phyloP scores from a whole-genome alignment of 345 rosid species.

The Rubroshorea leprosula region DNA sequence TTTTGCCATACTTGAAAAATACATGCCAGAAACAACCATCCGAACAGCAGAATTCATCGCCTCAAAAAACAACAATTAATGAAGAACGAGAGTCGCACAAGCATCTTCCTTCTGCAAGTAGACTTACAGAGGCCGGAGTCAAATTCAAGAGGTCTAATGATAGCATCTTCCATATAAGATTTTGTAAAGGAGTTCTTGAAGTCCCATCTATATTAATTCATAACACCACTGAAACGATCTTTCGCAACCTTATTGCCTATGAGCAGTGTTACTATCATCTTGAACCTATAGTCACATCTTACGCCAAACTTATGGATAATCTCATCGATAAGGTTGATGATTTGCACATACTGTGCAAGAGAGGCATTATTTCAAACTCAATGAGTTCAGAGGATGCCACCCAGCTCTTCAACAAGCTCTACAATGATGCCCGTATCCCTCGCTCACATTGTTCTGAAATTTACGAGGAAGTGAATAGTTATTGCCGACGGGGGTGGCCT shows the following conservation, averaged over 20 bases:
- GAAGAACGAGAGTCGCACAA: neutral
- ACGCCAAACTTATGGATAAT: slow-evolving; percentile 10
- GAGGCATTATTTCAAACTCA: slow-evolving; percentile 3
- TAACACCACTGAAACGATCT: slow-evolving; percentile 10
- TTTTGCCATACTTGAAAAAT: too few relatives aligned
- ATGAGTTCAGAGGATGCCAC: slow-evolving; percentile 6
- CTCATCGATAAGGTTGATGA: slow-evolving; percentile 20
- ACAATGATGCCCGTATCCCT: slow-evolving; percentile 10
- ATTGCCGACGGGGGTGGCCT: neutral
- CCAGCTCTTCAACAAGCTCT: slow-evolving; percentile 21
- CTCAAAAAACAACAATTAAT: neutral
- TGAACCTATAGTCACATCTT: slow-evolving; percentile 7
- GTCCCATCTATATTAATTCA: slow-evolving; percentile 10
- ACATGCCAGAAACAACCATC: too few relatives aligned
- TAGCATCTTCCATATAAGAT: slow-evolving; percentile 5
- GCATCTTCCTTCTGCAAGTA: neutral
- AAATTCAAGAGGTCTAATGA: neutral
- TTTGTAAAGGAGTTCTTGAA: slow-evolving; percentile 5
- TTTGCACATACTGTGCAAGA: neutral
- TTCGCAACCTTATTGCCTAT: slow-evolving; percentile 9
- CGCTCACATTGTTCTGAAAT: neutral
- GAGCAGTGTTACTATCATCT: slow-evolving; percentile 7
- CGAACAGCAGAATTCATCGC: too few relatives aligned
- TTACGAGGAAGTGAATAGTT: slow-evolving; percentile 1
- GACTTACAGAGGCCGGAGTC: neutral